Percentiles rank a stretch among this genome's conserved stretches.
Evolutionary conservation across 164 flowering plant species (phyloP).

Genomic region (Piper betle): DNA sequence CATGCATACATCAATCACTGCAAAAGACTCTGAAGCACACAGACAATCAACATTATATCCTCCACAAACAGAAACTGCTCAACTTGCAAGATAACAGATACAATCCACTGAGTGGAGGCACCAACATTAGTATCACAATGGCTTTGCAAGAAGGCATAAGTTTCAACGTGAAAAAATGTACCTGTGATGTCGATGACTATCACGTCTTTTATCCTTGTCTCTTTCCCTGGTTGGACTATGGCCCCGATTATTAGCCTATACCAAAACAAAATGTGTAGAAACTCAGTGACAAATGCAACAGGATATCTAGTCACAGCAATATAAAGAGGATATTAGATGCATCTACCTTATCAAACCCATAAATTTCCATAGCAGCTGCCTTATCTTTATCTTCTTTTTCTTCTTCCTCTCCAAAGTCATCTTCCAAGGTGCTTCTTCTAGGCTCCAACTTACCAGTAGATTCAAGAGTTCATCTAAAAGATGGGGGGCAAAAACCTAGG

Average conservation of each 20-base stretch:
- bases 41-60: too few species aligned
- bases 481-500: not conserved
- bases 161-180: slow-evolving; percentile 8
- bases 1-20: too few species aligned
- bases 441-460: slow-evolving; percentile 54
- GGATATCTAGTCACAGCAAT: not conserved
- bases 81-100: not conserved
- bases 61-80: not conserved
- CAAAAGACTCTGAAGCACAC: too few species aligned
- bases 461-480: slow-evolving; percentile 73
- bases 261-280: not conserved
- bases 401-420: slow-evolving; percentile 98
- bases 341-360: slow-evolving; percentile 53
- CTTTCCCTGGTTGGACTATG: slow-evolving; percentile 80
- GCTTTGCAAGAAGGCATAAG: not conserved
- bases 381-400: slow-evolving; percentile 87
- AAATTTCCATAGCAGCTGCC: slow-evolving; percentile 37
- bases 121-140: not conserved
- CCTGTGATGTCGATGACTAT: slow-evolving; percentile 76
- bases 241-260: slow-evolving; percentile 68
- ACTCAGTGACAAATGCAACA: not conserved
- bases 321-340: not conserved
- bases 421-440: slow-evolving; percentile 96
- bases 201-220: slow-evolving; percentile 80
- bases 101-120: not conserved